These are phyloP conservation scores for Cyclotella sp. DNA, from an alignment of 108 stramenopile species.

Conservation along the genomic window DNA sequence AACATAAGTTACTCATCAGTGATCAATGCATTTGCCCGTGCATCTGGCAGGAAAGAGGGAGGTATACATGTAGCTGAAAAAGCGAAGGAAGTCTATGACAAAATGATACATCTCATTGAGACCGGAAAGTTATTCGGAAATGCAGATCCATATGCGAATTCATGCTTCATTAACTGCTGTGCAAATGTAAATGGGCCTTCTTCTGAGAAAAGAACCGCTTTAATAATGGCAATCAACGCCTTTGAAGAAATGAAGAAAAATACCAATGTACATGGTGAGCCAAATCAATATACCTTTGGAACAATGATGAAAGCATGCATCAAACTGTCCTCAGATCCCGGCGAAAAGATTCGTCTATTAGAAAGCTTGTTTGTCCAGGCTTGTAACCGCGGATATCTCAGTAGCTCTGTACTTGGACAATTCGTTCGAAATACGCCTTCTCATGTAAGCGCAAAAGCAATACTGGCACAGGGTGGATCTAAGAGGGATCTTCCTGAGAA, in stretches of 20 bases:
- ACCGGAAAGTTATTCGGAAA: slow-evolving; percentile 24
- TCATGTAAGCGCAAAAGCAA: slow-evolving; percentile 29
- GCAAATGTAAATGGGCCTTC: slow-evolving; percentile 37
- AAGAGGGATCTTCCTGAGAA: slow-evolving; percentile 42
- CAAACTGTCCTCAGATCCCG: slow-evolving; percentile 25
- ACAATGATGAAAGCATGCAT: slow-evolving; percentile 51
- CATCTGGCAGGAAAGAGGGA: slow-evolving; percentile 30
- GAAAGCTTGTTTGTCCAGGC: slow-evolving; percentile 44
- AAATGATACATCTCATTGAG: slow-evolving; percentile 27
- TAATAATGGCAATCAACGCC: slow-evolving; percentile 43
- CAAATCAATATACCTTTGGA: slow-evolving; percentile 43
- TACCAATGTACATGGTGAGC: slow-evolving; percentile 36
- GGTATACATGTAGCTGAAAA: slow-evolving; percentile 40
- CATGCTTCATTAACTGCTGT: slow-evolving; percentile 50
- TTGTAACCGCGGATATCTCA: slow-evolving; percentile 38
- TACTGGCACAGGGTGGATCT: slow-evolving; percentile 35
- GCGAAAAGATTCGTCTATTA: slow-evolving; percentile 36
- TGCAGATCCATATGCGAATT: slow-evolving; percentile 39
- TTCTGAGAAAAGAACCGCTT: slow-evolving; percentile 38
- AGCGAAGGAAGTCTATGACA: slow-evolving; percentile 42
- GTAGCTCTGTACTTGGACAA: slow-evolving; percentile 26
- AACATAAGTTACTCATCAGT: slow-evolving; percentile 45
- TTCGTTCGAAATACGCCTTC: slow-evolving; percentile 31
- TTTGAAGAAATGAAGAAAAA: slow-evolving; percentile 48
- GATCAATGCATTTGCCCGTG: slow-evolving; percentile 48